Evolutionary conservation across 306 rosid species (phyloP).

Genomic region (Ceratonia siliqua): DNA sequence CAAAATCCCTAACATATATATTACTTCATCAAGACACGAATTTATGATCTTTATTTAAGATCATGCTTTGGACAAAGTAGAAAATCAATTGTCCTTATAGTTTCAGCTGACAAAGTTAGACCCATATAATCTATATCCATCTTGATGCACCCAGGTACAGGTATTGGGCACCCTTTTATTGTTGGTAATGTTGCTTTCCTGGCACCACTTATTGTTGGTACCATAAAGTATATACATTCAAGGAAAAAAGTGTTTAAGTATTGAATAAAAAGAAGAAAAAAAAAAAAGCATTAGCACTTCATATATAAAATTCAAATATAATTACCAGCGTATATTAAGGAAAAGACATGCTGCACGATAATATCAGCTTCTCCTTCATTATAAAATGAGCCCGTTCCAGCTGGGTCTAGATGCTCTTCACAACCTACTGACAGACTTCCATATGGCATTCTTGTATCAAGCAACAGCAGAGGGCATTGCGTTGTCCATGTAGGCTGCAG

Average conservation of each 20-base stretch:
- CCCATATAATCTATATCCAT: background rate
- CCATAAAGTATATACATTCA: background rate
- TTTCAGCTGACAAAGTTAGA: background rate
- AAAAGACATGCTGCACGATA: constrained; percentile 69
- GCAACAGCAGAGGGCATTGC: constrained; percentile 79
- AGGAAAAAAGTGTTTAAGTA: background rate
- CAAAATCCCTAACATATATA: background rate
- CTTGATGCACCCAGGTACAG: background rate
- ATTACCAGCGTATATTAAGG: constrained; percentile 74
- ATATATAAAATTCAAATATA: background rate
- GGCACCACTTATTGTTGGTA: background rate
- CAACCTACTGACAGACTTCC: constrained; percentile 83
- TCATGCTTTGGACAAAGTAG: background rate
- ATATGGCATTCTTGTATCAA: constrained; percentile 83
- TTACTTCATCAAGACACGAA: background rate
- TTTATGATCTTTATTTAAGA: background rate
- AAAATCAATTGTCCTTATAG: background rate
- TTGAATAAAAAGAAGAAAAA: background rate
- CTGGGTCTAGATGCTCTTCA: constrained; percentile 77
- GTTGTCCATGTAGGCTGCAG: constrained; percentile 85
- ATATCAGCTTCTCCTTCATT: constrained; percentile 90
- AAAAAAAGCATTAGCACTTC: background rate
- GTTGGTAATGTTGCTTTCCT: constrained; percentile 8
- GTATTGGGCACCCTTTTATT: background rate
- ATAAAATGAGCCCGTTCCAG: constrained; percentile 82